phyloP scores from a whole-genome alignment of 441 rosid genomes.

The Raphanus hybrid region DNA sequence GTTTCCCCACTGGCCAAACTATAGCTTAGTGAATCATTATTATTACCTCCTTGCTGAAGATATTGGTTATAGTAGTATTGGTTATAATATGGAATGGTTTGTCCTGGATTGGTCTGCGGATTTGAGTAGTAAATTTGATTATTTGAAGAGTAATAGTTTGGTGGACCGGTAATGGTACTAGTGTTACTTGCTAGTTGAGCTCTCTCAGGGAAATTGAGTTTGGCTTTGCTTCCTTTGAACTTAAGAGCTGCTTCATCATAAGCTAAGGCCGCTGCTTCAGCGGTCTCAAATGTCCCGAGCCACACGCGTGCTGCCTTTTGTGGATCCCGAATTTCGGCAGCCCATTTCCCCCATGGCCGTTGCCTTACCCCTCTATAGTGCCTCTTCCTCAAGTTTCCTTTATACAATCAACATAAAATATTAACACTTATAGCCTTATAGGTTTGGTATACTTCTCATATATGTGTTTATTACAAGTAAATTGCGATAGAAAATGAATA shows the following conservation, averaged over 20 bases:
- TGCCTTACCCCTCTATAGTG: constrained; percentile 92
- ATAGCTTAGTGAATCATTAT: constrained; percentile 26
- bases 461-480: neutral
- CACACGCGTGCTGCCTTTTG: constrained; percentile 89
- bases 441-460: neutral
- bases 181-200: constrained; percentile 47
- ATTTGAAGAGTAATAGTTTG: neutral
- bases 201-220: constrained; percentile 92
- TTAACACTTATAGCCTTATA: neutral
- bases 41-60: constrained; percentile 32
- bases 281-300: constrained; percentile 89
- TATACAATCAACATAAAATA: constrained; percentile 17
- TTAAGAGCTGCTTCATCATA: constrained; percentile 95
- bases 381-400: constrained; percentile 59
- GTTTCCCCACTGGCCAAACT: constrained; percentile 32
- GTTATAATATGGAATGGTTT: constrained; percentile 24
- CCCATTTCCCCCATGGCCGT: constrained; percentile 95
- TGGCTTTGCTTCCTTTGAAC: constrained; percentile 95
- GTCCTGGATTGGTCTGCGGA: neutral
- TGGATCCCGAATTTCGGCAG: constrained; percentile 87
- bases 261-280: constrained; percentile 88
- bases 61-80: constrained; percentile 38
- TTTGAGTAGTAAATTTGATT: neutral
- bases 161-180: neutral
- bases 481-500: neutral